These are phyloP conservation scores for Ulmus americana DNA, from an alignment of 331 rosid species.

Conservation along the genomic window DNA sequence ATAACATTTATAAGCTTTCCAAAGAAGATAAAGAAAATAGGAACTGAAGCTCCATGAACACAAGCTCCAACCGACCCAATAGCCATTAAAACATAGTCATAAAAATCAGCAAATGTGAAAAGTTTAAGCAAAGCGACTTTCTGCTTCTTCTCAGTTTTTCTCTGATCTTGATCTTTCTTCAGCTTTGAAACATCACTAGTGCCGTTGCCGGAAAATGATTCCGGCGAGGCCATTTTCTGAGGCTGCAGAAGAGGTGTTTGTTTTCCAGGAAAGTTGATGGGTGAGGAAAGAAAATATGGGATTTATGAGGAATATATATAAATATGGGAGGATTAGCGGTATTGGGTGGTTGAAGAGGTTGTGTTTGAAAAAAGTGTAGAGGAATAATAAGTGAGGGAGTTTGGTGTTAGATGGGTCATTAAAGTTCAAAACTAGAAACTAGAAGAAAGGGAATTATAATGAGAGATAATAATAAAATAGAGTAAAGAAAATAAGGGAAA, in stretches of 20 bases:
- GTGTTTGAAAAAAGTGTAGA: neutral
- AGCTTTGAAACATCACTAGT: slow-evolving; percentile 1
- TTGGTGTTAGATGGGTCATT: slow-evolving; percentile 9
- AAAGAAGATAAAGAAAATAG: slow-evolving; percentile 82
- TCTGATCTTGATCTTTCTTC: slow-evolving; percentile 13
- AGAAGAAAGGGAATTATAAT: neutral
- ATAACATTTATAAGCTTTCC: slow-evolving; percentile 79
- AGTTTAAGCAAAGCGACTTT: slow-evolving; percentile 58
- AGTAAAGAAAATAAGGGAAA: neutral
- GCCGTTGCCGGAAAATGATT: slow-evolving; percentile 35
- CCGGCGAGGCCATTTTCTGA: slow-evolving; percentile 28
- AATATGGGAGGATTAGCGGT: neutral
- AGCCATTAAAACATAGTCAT: slow-evolving; percentile 61
- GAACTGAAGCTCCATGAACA: slow-evolving; percentile 86
- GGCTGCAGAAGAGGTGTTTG: neutral
- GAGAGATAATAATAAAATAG: neutral
- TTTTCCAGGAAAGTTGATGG: neutral
- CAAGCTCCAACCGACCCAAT: slow-evolving; percentile 82
- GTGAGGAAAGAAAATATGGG: neutral
- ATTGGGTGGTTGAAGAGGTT: neutral
- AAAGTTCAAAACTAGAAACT: neutral
- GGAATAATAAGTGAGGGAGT: slow-evolving; percentile 2
- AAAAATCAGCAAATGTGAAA: slow-evolving; percentile 69
- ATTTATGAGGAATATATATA: neutral
- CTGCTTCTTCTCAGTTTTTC: slow-evolving; percentile 22